phyloP scores from a whole-genome alignment of 2,329 filamentous ascomycete genomes.

The Penicillium hordei region DNA sequence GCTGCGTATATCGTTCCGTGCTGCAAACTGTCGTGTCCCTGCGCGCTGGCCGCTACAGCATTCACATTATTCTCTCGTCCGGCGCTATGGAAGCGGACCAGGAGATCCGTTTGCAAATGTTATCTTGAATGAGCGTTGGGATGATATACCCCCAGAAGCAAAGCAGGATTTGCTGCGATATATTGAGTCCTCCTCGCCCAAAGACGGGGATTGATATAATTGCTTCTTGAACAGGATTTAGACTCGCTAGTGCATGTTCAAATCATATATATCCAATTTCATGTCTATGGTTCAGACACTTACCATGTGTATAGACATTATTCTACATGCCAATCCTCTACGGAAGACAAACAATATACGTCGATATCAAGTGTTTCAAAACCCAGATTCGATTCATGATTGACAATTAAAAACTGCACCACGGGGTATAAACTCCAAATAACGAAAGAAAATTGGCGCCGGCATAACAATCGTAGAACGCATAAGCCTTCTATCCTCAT shows the following conservation, averaged over 20 bases:
- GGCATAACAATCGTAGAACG: constrained; percentile 8
- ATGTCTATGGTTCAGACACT: background rate
- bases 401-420: background rate
- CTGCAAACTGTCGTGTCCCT: constrained; percentile 34
- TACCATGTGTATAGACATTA: background rate
- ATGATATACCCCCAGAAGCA: constrained; percentile 28
- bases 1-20: constrained; percentile 32
- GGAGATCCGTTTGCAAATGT: constrained; percentile 38
- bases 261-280: background rate
- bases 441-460: background rate
- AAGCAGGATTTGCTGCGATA: constrained; percentile 28
- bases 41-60: constrained; percentile 36
- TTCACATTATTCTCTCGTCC: constrained; percentile 33
- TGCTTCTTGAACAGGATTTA: background rate
- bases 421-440: constrained; percentile 8
- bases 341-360: background rate
- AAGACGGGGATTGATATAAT: background rate
- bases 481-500: background rate
- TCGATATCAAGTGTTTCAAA: background rate
- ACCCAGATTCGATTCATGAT: background rate
- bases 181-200: background rate
- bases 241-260: background rate
- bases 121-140: constrained; percentile 36
- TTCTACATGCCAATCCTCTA: background rate
- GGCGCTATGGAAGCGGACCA: constrained; percentile 27